Conservation (phyloP, 768 basidiomycete genomes). For the Porpolomopsis calyptriformis region DNA sequence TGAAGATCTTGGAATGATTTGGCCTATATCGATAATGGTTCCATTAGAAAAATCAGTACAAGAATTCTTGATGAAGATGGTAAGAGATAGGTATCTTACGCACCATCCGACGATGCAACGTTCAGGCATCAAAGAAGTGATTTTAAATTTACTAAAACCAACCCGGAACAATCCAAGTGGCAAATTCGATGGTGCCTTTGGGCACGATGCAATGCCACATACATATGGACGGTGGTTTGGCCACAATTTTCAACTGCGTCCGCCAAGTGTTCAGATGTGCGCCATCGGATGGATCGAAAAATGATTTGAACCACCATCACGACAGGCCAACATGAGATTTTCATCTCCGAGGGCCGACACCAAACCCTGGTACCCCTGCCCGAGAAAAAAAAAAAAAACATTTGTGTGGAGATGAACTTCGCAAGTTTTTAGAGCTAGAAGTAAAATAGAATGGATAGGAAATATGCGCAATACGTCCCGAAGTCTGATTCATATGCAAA, state of each 20-base stretch:
- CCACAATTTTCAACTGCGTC: no score
- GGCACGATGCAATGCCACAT: no score
- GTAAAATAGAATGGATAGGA: not conserved
- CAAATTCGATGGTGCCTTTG: no score
- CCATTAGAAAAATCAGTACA: not conserved
- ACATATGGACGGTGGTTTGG: no score
- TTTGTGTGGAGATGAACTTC: not conserved
- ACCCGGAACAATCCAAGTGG: no score
- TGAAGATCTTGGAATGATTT: conserved; percentile 1
- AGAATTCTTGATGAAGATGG: not conserved
- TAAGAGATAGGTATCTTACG: not conserved
- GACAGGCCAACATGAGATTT: conserved; percentile 17
- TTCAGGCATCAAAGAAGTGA: not conserved
- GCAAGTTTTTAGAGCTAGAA: not conserved
- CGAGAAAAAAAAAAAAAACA: no score
- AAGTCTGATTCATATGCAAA: not conserved
- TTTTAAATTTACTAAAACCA: no score
- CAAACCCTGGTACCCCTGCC: not conserved
- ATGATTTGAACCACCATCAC: not conserved
- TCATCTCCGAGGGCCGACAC: conserved; percentile 25
- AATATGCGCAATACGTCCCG: not conserved
- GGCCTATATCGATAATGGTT: not conserved
- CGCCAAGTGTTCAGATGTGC: not conserved
- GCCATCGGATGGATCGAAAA: conserved; percentile 6
- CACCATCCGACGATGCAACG: not conserved